Evolutionary conservation across 805 yeast genomes (phyloP).

Genomic region (Monosporozyma siamensis): DNA sequence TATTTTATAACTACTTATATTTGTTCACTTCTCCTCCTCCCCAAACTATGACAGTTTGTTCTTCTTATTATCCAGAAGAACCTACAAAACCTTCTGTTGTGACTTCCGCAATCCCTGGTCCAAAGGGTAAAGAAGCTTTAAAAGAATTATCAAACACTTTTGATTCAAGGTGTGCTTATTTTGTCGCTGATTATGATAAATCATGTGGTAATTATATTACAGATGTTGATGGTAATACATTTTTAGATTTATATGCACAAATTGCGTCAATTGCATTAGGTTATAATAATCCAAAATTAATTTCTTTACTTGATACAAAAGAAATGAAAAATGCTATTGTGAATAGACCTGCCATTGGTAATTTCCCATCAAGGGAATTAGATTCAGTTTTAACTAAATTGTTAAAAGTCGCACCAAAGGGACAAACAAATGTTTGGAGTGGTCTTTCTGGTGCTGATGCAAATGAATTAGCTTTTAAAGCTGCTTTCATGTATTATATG

Average conservation of each 20-base stretch:
- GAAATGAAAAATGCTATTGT: slow-evolving; percentile 57
- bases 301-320: slow-evolving; percentile 47
- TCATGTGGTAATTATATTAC: slow-evolving; percentile 56
- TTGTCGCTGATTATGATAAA: slow-evolving; percentile 54
- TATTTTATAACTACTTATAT: no score
- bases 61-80: slow-evolving; percentile 66
- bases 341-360: slow-evolving; percentile 61
- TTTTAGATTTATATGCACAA: slow-evolving; percentile 61
- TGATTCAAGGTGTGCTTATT: slow-evolving; percentile 55
- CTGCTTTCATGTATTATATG: slow-evolving; percentile 59
- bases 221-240: slow-evolving; percentile 56
- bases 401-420: slow-evolving; percentile 56
- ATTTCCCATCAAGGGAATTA: slow-evolving; percentile 53
- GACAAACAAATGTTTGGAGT: slow-evolving; percentile 52
- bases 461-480: slow-evolving; percentile 61
- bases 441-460: slow-evolving; percentile 63
- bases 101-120: slow-evolving; percentile 67
- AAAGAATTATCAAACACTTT: slow-evolving; percentile 45
- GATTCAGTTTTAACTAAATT: slow-evolving; percentile 38
- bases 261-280: slow-evolving; percentile 65
- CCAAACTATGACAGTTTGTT: slow-evolving; percentile 31
- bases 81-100: slow-evolving; percentile 60
- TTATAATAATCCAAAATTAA: slow-evolving; percentile 57
- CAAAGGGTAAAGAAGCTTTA: slow-evolving; percentile 46
- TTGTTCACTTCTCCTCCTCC: no score